Conservation (phyloP, 805 yeast species). For the Nakazawaea populi region DNA sequence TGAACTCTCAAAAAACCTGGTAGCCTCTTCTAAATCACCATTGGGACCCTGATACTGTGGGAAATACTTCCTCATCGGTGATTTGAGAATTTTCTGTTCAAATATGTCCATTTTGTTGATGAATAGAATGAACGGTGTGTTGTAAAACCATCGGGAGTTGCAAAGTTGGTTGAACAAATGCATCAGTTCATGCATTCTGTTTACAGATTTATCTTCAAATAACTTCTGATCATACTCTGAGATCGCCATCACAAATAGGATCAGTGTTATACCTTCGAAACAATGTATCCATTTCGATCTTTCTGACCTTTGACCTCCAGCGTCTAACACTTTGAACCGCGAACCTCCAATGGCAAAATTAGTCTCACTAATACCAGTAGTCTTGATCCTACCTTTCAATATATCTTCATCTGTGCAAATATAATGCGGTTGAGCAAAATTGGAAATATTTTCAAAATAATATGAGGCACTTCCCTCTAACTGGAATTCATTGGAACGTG, state of each 20-base stretch:
- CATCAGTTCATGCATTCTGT: conserved; percentile 87
- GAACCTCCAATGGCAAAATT: conserved; percentile 61
- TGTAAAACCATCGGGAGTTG: conserved; percentile 77
- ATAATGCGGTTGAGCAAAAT: conserved; percentile 60
- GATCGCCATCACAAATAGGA: conserved; percentile 82
- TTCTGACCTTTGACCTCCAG: conserved; percentile 94
- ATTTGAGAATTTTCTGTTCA: conserved; percentile 56
- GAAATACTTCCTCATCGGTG: conserved; percentile 67
- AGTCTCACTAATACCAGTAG: conserved; percentile 93
- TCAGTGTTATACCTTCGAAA: conserved; percentile 84
- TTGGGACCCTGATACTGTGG: conserved; percentile 72
- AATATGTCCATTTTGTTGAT: conserved; percentile 85
- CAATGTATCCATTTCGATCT: conserved; percentile 93
- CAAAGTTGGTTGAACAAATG: conserved; percentile 77
- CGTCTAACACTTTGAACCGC: conserved; percentile 78
- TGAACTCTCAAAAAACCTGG: conserved; percentile 62
- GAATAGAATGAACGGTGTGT: conserved; percentile 85
- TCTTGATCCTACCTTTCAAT: conserved; percentile 83
- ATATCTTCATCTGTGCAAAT: conserved; percentile 78
- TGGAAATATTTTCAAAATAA: conserved; percentile 68
- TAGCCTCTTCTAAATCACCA: conserved; percentile 58
- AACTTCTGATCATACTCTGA: conserved; percentile 90
- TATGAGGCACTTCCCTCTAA: conserved; percentile 78
- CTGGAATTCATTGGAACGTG: conserved; percentile 71
- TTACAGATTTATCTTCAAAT: conserved; percentile 84